Conservation (phyloP, 2,329 filamentous ascomycete genomes). For the Amylocarpus encephaloides region DNA sequence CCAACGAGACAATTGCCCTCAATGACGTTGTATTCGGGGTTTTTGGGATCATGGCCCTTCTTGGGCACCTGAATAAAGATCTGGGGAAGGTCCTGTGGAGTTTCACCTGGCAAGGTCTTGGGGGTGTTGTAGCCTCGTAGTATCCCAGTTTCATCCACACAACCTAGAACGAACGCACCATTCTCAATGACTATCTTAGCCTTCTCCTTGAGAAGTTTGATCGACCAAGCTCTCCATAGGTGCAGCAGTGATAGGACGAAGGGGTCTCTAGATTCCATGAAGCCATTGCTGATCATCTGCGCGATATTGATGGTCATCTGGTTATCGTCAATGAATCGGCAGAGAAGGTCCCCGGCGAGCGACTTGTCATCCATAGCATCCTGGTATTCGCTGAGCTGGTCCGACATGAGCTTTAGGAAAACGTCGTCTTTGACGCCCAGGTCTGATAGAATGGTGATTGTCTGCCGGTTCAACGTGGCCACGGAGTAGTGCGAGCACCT, state of each 20-base stretch:
- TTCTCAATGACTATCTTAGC: constrained; percentile 75
- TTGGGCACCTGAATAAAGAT: constrained; percentile 81
- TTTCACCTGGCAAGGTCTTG: constrained; percentile 31
- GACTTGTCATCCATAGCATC: constrained; percentile 59
- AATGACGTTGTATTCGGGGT: constrained; percentile 51
- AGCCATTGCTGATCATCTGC: constrained; percentile 71
- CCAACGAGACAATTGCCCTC: constrained; percentile 76
- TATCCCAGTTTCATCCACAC: constrained; percentile 75
- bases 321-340: constrained; percentile 77
- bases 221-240: constrained; percentile 82
- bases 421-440: constrained; percentile 63
- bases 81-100: constrained; percentile 56
- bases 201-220: constrained; percentile 89
- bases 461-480: constrained; percentile 82
- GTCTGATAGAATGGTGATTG: constrained; percentile 76
- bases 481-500: constrained; percentile 68
- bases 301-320: constrained; percentile 70
- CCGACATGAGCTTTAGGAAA: constrained; percentile 61
- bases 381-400: constrained; percentile 63
- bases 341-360: constrained; percentile 62
- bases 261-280: constrained; percentile 68
- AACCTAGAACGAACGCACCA: constrained; percentile 83
- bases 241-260: constrained; percentile 74
- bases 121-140: constrained; percentile 64
- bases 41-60: constrained; percentile 40